Conservation (phyloP, 768 basidiomycete genomes). For the Cyathus striatus region DNA sequence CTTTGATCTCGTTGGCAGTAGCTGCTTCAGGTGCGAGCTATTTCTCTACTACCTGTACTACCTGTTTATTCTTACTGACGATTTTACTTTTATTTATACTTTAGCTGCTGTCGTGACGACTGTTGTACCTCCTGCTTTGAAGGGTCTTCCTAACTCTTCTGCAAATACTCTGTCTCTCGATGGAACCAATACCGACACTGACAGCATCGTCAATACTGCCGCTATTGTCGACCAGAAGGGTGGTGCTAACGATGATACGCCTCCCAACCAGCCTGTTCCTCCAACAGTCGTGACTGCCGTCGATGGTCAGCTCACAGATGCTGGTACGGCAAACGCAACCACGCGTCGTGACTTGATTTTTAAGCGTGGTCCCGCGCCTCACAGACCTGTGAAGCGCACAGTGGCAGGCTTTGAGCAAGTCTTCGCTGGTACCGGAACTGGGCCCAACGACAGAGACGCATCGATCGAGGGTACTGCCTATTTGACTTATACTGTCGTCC, state of each 20-base stretch:
- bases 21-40: too few species aligned
- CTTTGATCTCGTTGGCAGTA: too few species aligned
- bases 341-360: constrained; percentile 6
- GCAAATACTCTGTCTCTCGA: too few species aligned
- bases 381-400: constrained; percentile 13
- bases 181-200: constrained; percentile 30
- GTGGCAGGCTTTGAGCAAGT: constrained; percentile 27
- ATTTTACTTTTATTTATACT: too few species aligned
- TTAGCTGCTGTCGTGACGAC: too few species aligned
- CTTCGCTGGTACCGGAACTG: constrained; percentile 33
- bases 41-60: too few species aligned
- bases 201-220: constrained; percentile 28
- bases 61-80: too few species aligned
- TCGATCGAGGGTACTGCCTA: constrained; percentile 44
- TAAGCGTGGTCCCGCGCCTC: constrained; percentile 7
- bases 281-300: constrained; percentile 36
- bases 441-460: constrained; percentile 29
- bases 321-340: constrained; percentile 8
- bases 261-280: constrained; percentile 28
- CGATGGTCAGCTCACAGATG: constrained; percentile 31
- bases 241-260: constrained; percentile 19
- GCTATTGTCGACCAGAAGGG: constrained; percentile 33
- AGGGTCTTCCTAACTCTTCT: too few species aligned
- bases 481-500: constrained; percentile 39
- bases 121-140: too few species aligned